Evolutionary conservation across 208 protist genomes (phyloP).

Genomic region (Leptomonas pyrrhocoris): DNA sequence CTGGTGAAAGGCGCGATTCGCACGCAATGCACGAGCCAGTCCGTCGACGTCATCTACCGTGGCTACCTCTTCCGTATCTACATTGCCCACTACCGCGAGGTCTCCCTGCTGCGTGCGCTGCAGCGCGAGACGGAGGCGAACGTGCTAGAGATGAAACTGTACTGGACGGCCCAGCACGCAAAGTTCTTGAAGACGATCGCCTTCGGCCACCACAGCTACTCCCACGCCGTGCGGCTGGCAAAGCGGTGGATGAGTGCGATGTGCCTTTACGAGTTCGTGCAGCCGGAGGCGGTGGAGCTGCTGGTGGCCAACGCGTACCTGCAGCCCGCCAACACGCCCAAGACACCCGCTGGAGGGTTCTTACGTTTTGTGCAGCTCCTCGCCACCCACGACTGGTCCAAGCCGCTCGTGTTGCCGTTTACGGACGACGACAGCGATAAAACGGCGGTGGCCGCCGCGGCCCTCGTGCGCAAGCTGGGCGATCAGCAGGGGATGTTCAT

Average conservation of each 20-base stretch:
- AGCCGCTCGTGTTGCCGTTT: constrained; percentile 76
- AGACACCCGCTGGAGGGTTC: constrained; percentile 76
- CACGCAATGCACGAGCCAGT: constrained; percentile 65
- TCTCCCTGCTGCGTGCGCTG: constrained; percentile 77
- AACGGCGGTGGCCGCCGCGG: constrained; percentile 45
- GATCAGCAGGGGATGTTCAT: constrained; percentile 87
- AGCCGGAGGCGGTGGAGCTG: constrained; percentile 84
- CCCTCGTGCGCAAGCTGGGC: constrained; percentile 53
- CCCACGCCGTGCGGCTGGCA: constrained; percentile 69
- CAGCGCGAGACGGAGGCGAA: constrained; percentile 70
- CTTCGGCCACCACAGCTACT: constrained; percentile 79
- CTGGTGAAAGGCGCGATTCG: constrained; percentile 35
- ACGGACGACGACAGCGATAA: constrained; percentile 50
- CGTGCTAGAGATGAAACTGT: constrained; percentile 83
- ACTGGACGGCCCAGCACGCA: constrained; percentile 85
- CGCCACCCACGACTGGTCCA: constrained; percentile 77
- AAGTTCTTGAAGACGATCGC: constrained; percentile 79
- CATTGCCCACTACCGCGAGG: constrained; percentile 87
- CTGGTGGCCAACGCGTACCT: constrained; percentile 84
- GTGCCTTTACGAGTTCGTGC: constrained; percentile 79
- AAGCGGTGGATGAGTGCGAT: constrained; percentile 86
- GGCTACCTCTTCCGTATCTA: constrained; percentile 90
- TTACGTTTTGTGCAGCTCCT: constrained; percentile 80
- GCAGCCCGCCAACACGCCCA: constrained; percentile 39
- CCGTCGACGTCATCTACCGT: constrained; percentile 79